A percentile compares a stretch with the other conserved stretches of the same genome.
Conservation (phyloP, 768 basidiomycete species). For the Stropharia rugosoannulata region DNA sequence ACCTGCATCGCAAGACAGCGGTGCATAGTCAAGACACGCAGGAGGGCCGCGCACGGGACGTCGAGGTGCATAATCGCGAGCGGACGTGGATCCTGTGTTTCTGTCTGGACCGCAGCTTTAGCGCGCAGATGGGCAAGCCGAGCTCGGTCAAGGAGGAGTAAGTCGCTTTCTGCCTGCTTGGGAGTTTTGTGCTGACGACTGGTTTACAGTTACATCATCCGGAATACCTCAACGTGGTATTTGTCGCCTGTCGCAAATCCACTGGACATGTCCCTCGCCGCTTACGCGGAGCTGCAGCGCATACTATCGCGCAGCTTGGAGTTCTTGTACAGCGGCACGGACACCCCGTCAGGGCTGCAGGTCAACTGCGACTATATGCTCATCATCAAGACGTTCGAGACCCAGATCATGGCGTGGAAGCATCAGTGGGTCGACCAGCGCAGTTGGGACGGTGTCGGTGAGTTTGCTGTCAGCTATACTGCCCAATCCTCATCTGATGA, state of each 20-base stretch:
- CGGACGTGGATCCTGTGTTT: slow-evolving; percentile 92
- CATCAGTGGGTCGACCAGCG: slow-evolving; percentile 47
- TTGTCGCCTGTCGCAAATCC: slow-evolving; percentile 60
- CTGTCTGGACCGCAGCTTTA: slow-evolving; percentile 83
- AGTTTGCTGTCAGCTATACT: background rate
- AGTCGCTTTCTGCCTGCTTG: slow-evolving; percentile 28
- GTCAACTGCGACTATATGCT: slow-evolving; percentile 83
- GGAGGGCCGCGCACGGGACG: slow-evolving; percentile 78
- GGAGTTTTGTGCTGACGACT: background rate
- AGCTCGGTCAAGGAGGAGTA: slow-evolving; percentile 92
- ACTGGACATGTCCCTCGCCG: slow-evolving; percentile 68
- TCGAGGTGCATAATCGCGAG: slow-evolving; percentile 92
- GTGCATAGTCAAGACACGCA: slow-evolving; percentile 61
- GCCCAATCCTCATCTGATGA: background rate
- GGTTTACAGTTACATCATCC: slow-evolving; percentile 73
- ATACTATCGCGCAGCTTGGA: slow-evolving; percentile 88
- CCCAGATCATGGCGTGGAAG: slow-evolving; percentile 65
- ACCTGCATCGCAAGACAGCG: slow-evolving; percentile 86
- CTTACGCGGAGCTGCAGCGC: slow-evolving; percentile 85
- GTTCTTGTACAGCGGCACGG: slow-evolving; percentile 82
- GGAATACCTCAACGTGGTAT: slow-evolving; percentile 78
- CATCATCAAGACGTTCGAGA: slow-evolving; percentile 81
- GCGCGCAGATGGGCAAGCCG: slow-evolving; percentile 97
- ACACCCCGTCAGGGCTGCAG: slow-evolving; percentile 79
- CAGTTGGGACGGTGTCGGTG: slow-evolving; percentile 26